Evolutionary conservation across 306 rosid species (phyloP).

Genomic region (Quercus parvula): DNA sequence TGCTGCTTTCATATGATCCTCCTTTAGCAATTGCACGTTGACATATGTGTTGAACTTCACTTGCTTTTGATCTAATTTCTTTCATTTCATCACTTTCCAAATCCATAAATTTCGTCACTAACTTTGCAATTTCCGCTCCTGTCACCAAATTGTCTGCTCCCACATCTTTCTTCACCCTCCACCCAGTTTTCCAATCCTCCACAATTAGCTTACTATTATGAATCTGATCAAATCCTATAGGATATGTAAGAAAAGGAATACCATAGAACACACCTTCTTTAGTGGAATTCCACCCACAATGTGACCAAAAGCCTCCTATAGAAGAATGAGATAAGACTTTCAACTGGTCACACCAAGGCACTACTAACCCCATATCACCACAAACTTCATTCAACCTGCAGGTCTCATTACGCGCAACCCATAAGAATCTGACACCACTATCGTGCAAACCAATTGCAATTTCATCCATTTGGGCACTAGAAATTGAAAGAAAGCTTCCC

Average conservation of each 20-base stretch:
- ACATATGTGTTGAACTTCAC: background rate
- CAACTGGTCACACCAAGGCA: background rate
- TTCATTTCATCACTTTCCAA: background rate
- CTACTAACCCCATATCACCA: background rate
- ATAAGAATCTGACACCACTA: background rate
- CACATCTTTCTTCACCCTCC: background rate
- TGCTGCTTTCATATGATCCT: background rate
- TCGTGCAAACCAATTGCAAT: background rate
- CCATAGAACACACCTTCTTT: background rate
- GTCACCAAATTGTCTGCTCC: background rate
- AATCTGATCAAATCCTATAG: background rate
- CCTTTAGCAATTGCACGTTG: background rate
- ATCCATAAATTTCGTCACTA: background rate
- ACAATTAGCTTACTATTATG: background rate
- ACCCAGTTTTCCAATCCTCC: background rate
- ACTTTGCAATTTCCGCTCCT: background rate
- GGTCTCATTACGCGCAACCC: background rate
- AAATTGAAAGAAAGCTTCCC: background rate
- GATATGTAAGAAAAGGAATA: background rate
- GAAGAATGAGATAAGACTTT: background rate
- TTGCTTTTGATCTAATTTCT: background rate
- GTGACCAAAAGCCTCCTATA: background rate
- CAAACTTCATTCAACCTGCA: background rate
- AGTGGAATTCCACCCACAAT: conserved; percentile 2
- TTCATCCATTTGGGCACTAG: background rate